Percentiles rank a stretch among this genome's conserved stretches.
These are phyloP conservation scores for Penicillium angulare DNA, from an alignment of 495 filamentous ascomycete genomes.

Conservation along the genomic window DNA sequence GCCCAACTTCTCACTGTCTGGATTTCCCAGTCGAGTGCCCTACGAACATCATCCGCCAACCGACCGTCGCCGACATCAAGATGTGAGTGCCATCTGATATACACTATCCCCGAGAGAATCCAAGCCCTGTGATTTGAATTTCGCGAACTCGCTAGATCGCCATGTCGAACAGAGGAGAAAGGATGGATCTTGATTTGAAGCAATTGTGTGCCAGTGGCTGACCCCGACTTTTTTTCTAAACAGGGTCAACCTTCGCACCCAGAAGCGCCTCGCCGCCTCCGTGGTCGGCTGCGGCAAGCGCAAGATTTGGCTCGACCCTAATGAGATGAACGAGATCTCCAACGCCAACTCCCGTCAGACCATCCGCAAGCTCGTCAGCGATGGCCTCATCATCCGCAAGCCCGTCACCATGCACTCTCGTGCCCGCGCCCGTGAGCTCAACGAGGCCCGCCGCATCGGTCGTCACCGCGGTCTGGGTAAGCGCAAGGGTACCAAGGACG, in stretches of 20 bases:
- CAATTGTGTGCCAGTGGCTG: constrained; percentile 33
- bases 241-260: constrained; percentile 99
- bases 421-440: constrained; percentile 87
- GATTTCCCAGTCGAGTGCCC: constrained; percentile 45
- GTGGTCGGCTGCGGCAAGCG: constrained; percentile 97
- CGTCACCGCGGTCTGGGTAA: constrained; percentile 99
- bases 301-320: constrained; percentile 99
- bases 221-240: constrained; percentile 31
- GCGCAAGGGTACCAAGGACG: constrained; percentile 99
- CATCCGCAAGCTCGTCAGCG: constrained; percentile 98
- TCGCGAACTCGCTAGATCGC: constrained; percentile 5
- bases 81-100: constrained; percentile 50
- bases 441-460: constrained; percentile 83
- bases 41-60: constrained; percentile 53
- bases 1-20: constrained; percentile 46
- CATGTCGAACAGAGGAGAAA: constrained; percentile 12
- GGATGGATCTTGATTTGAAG: constrained; percentile 13
- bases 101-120: constrained; percentile 15
- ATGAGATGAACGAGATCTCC: constrained; percentile 98
- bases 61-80: constrained; percentile 56
- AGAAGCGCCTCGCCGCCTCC: constrained; percentile 99
- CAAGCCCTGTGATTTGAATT: constrained; percentile 5
- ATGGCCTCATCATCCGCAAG: constrained; percentile 99
- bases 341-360: constrained; percentile 99
- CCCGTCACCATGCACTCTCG: constrained; percentile 99